phyloP scores from a whole-genome alignment of 306 rosid species.

The Oemleria cerasiformis region DNA sequence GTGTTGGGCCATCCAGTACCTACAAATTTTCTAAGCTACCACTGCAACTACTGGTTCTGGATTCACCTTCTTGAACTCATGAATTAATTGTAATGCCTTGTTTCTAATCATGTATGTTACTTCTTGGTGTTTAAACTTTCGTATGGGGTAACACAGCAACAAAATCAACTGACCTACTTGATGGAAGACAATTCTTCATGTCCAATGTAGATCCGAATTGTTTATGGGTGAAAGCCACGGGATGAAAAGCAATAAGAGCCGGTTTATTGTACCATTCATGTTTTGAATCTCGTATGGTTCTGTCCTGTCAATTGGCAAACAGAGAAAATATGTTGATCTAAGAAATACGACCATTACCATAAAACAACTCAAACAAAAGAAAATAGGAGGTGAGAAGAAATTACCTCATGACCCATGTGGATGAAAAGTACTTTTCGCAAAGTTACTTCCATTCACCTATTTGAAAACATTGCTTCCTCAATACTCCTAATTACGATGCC shows the following conservation, averaged over 20 bases:
- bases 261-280: background rate
- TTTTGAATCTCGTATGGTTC: background rate
- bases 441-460: conserved; percentile 26
- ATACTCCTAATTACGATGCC: conserved; percentile 75
- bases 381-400: background rate
- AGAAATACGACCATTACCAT: background rate
- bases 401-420: background rate
- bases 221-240: background rate
- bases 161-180: background rate
- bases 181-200: conserved; percentile 15
- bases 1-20: conserved; percentile 29
- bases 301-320: background rate
- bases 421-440: background rate
- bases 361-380: background rate
- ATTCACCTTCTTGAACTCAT: background rate
- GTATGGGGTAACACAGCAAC: background rate
- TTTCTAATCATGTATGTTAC: background rate
- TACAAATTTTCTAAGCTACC: conserved; percentile 16
- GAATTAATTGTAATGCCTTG: background rate
- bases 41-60: background rate
- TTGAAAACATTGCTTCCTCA: conserved; percentile 61
- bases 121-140: background rate
- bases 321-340: background rate
- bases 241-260: background rate
- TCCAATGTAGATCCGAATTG: conserved; percentile 2